phyloP scores from a whole-genome alignment of 495 filamentous ascomycete species.

The Lophiostoma macrostomum region DNA sequence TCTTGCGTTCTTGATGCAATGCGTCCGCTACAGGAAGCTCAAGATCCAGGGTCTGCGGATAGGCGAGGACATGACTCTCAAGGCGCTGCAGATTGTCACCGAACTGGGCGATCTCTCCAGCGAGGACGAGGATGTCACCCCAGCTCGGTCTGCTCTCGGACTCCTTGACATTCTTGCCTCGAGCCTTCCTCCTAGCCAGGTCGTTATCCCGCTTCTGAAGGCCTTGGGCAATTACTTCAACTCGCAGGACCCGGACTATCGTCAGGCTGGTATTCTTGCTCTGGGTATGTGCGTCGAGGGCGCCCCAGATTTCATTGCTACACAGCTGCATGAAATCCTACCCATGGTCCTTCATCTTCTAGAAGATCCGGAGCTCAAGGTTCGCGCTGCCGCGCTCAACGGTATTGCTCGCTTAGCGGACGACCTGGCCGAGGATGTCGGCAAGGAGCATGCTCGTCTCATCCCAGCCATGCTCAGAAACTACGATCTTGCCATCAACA shows the following conservation, averaged over 20 bases:
- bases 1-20: slow-evolving; percentile 89
- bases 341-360: slow-evolving; percentile 82
- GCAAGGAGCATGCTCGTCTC: slow-evolving; percentile 73
- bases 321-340: slow-evolving; percentile 80
- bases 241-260: slow-evolving; percentile 66
- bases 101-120: slow-evolving; percentile 71
- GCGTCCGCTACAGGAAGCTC: slow-evolving; percentile 84
- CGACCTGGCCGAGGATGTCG: slow-evolving; percentile 85
- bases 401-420: slow-evolving; percentile 85
- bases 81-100: slow-evolving; percentile 80
- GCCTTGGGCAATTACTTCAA: slow-evolving; percentile 76
- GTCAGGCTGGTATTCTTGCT: slow-evolving; percentile 86
- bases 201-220: slow-evolving; percentile 87
- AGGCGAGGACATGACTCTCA: slow-evolving; percentile 80
- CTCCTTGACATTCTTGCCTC: slow-evolving; percentile 84
- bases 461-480: slow-evolving; percentile 84
- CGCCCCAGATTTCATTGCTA: slow-evolving; percentile 91
- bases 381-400: slow-evolving; percentile 81
- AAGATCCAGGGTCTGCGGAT: slow-evolving; percentile 87
- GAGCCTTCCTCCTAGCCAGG: slow-evolving; percentile 87
- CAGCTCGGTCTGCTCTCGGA: slow-evolving; percentile 77
- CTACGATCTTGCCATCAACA: slow-evolving; percentile 68
- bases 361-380: slow-evolving; percentile 73
- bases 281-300: slow-evolving; percentile 94
- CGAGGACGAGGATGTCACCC: slow-evolving; percentile 85